phyloP scores from a whole-genome alignment of 2,329 filamentous ascomycete genomes.

The Emmonsiellopsis sp. region DNA sequence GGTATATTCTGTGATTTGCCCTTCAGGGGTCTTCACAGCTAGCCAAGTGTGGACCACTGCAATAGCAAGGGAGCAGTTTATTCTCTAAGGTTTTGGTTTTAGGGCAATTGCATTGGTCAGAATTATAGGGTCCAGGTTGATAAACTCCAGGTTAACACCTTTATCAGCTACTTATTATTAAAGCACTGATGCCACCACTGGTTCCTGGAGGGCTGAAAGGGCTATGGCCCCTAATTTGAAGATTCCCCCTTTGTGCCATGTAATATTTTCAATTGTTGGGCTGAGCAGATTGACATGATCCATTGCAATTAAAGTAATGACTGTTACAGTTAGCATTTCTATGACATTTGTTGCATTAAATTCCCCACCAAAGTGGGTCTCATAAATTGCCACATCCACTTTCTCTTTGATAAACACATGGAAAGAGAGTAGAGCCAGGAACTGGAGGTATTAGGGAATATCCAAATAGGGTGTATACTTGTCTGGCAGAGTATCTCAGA shows the following conservation, averaged over 20 bases:
- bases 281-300: conserved; percentile 59
- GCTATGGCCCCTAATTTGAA: conserved; percentile 52
- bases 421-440: conserved; percentile 50
- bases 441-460: conserved; percentile 39
- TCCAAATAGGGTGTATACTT: conserved; percentile 36
- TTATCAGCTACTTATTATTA: conserved; percentile 45
- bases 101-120: not conserved
- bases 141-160: conserved; percentile 35
- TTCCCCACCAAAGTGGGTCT: conserved; percentile 58
- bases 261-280: conserved; percentile 54
- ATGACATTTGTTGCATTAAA: conserved; percentile 61
- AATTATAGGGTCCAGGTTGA: conserved; percentile 35
- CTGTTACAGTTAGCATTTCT: conserved; percentile 46
- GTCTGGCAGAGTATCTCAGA: conserved; percentile 30
- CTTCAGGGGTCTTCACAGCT: conserved; percentile 4
- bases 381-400: conserved; percentile 54
- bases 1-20: conserved; percentile 10
- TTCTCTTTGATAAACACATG: conserved; percentile 56
- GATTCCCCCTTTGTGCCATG: conserved; percentile 66
- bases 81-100: conserved; percentile 4
- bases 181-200: conserved; percentile 41
- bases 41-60: conserved; percentile 4
- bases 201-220: conserved; percentile 48
- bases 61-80: conserved; percentile 14
- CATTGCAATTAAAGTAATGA: conserved; percentile 56